Base-by-base conservation (phyloP, 2,329 filamentous ascomycete species). In the Zasmidium cellare region DNA sequence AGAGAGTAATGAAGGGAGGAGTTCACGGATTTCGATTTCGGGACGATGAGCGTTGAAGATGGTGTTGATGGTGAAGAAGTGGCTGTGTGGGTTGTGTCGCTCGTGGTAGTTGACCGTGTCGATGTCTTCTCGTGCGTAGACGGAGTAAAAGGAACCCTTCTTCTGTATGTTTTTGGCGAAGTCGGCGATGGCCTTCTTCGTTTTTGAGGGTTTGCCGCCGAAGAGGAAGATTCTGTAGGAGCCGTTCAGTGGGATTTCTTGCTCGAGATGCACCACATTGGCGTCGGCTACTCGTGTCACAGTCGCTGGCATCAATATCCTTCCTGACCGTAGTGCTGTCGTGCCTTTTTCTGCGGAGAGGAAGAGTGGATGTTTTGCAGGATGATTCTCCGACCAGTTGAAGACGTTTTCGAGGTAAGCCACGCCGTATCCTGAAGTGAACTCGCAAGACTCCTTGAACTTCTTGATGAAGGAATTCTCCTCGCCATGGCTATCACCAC, bases 361-460 rank as follows among this genome's bases (percentile, higher is more conserved):
- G 71, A 94, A 88, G 57, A 91, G 77, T 11, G 82, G 75, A 18
- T 89, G 90, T 68, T 88, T 81, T 14, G 88, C 90, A 0, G 85
- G 80, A 75, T 96, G 92, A 2, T 79, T 78, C 0, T 84, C 74
- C 9, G 88, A 89, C 90, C 91, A 96, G 77, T 96, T 96, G 75
- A 96, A 82, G 25, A 84, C 76, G 75, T 96, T 97, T 54, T 89
- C 82, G 63, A 87, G 83, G 78, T 96, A 96, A 25, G 87, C 88
- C 20, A 96, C 91, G 59, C 92, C 92, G 72, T 96, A 96, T 57
- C 92, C 92, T 63, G 89, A 92, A 11, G 92, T 96, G 75, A 96
- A 96, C 70, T 94, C 91, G 79, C 92, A 96, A 25, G 87, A 86
- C 57, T 90, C 90, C 74, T 96, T 96, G 81, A 96, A 96, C 0